Evolutionary conservation across 2,329 filamentous ascomycete genomes (phyloP), one percentile per base, ranked within the genome.

Genomic region (Immersiporthe knoxdaviesiana): DNA sequence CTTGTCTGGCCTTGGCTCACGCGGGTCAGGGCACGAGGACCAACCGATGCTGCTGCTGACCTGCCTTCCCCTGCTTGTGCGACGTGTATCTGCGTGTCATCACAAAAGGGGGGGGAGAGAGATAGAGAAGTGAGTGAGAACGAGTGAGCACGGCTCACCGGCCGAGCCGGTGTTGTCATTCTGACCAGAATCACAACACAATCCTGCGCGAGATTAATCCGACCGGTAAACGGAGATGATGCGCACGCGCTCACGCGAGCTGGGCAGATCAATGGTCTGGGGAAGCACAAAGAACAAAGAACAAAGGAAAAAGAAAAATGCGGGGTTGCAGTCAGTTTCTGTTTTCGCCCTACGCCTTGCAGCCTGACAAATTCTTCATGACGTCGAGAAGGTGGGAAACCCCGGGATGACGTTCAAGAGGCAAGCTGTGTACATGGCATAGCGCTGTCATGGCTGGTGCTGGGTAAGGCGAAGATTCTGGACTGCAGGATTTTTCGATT

Each of bases 111-210:
- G 44, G n/a, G 44, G n/a, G 44, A 47, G n/a, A 47, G 44, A 47
- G 44, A 47, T 47, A n/a, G 4, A 47, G 21, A 8, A 35, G 35
- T 35, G 35, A 35, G 35, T 8, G 35, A 35, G 4, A 35, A 8
- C 8, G 35, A 35, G 24, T 39, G 21, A 56, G 35, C 14, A 67
- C 27, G 41, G 11, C 59, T 39, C 44, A 21, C 65, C 59, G 59
- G 44, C 58, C 37, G 30, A 18, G 65, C 60, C 50, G 60, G 54
- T 64, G 66, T 68, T 61, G 58, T 61, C 58, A 61, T 61, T n/a
- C 35, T 37, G 58, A 18, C 21, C 58, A 61, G 58, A 39, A 61
- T 61, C 32, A 61, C 58, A 61, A 61, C 58, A 61, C 58, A 5
- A 24, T 35, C 58, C 37, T 39, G 30, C 21, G 32, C 56, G 30